Percentiles rank a stretch among this genome's conserved stretches.
phyloP scores from a whole-genome alignment of 2,329 filamentous ascomycete species.

The Cucurbitaria berberidis region DNA sequence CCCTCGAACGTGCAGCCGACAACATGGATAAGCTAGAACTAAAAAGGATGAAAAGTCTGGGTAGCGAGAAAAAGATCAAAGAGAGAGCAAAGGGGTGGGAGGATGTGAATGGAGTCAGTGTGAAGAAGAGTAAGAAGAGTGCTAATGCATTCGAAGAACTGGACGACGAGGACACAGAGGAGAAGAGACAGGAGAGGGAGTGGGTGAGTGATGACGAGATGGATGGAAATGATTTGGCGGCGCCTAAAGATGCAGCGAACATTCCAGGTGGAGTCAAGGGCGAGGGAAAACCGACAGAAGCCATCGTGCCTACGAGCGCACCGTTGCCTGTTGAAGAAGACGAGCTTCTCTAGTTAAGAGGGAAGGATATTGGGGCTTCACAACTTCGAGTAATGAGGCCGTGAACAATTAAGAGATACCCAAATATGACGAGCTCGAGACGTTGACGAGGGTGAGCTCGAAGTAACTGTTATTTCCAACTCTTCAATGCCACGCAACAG shows the following conservation, averaged over 20 bases:
- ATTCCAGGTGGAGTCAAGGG: conserved; percentile 10
- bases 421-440: background rate
- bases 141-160: conserved; percentile 21
- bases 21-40: conserved; percentile 62
- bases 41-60: conserved; percentile 61
- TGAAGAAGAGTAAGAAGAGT: conserved; percentile 23
- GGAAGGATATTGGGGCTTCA: background rate
- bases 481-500: background rate
- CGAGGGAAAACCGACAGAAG: conserved; percentile 21
- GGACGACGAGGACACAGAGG: conserved; percentile 18
- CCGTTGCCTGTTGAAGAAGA: conserved; percentile 31
- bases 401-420: background rate
- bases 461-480: background rate
- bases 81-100: conserved; percentile 54
- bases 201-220: conserved; percentile 44
- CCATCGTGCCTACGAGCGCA: conserved; percentile 19
- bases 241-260: background rate
- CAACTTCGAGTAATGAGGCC: background rate
- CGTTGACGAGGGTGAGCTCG: background rate
- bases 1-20: conserved; percentile 61
- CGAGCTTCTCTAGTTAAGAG: conserved; percentile 30
- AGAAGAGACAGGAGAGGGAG: conserved; percentile 21
- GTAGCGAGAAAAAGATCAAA: conserved; percentile 56
- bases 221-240: conserved; percentile 20
- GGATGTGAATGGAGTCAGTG: conserved; percentile 40